These are phyloP conservation scores for Apiospora koreana DNA, from an alignment of 2,329 filamentous ascomycete genomes.

Conservation along the genomic window DNA sequence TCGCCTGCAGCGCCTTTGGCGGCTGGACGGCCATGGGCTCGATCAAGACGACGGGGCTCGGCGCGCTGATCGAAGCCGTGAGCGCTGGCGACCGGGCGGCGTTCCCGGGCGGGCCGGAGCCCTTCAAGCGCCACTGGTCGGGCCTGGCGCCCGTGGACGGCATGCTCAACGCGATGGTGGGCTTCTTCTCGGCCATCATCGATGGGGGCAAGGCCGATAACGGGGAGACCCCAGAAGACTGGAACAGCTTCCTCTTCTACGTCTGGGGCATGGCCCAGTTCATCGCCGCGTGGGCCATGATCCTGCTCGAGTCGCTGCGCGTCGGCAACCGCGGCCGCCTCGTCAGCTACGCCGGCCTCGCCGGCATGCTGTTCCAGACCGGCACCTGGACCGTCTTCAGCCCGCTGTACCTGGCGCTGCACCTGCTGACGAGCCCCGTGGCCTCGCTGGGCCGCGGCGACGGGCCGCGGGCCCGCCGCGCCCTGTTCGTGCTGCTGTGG, in stretches of 20 bases:
- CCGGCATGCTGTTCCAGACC: conserved; percentile 28
- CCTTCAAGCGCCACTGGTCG: conserved; percentile 23
- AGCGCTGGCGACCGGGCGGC: conserved; percentile 13
- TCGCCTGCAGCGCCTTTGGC: conserved; percentile 26
- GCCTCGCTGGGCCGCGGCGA: conserved; percentile 23
- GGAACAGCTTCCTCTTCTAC: conserved; percentile 24
- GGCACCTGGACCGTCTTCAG: conserved; percentile 26
- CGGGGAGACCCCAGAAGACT: background rate
- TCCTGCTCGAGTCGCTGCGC: conserved; percentile 31
- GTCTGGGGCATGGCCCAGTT: conserved; percentile 31
- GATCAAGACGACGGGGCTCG: conserved; percentile 20
- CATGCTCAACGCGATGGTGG: conserved; percentile 28
- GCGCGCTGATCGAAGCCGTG: conserved; percentile 14
- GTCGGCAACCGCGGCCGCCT: conserved; percentile 27
- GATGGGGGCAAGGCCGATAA: conserved; percentile 22
- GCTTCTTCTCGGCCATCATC: conserved; percentile 27
- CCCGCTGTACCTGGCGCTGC: conserved; percentile 29
- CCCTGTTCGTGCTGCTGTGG: conserved; percentile 31
- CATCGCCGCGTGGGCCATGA: conserved; percentile 26
- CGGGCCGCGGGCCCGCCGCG: conserved; percentile 22
- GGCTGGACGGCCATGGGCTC: conserved; percentile 20
- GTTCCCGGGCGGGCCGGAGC: conserved; percentile 22
- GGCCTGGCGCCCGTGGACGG: conserved; percentile 23
- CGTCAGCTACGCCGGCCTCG: conserved; percentile 24
- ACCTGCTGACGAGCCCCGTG: conserved; percentile 31